Evolutionary conservation across 352 stramenopile species (phyloP).

Genomic region (Globisporangium carolinianum): DNA sequence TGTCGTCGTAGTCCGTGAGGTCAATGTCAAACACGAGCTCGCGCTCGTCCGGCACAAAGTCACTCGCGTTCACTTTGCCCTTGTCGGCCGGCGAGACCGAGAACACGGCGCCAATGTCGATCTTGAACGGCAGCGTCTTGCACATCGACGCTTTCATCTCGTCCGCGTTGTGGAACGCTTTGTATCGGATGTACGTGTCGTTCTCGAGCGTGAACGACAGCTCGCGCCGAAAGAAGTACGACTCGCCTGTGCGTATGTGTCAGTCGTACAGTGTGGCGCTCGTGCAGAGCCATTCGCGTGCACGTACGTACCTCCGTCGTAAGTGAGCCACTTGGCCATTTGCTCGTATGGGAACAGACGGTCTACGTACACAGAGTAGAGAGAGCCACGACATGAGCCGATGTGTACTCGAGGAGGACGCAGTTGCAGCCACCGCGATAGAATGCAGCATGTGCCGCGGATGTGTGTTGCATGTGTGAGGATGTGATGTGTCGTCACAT

Average conservation of each 20-base stretch:
- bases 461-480: background rate
- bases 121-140: constrained; percentile 97
- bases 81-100: constrained; percentile 80
- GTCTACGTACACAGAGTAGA: constrained; percentile 24
- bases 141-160: constrained; percentile 84
- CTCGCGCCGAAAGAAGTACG: constrained; percentile 90
- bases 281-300: background rate
- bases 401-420: background rate
- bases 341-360: constrained; percentile 83
- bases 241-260: constrained; percentile 33
- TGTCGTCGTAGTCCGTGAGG: constrained; percentile 99
- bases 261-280: background rate
- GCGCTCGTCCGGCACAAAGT: constrained; percentile 91
- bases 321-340: constrained; percentile 79
- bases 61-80: constrained; percentile 71
- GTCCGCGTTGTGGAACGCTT: constrained; percentile 86
- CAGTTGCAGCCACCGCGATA: background rate
- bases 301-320: constrained; percentile 50
- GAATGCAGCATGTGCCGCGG: too few relatives aligned
- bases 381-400: background rate
- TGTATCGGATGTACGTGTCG: constrained; percentile 99
- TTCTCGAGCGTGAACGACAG: constrained; percentile 98
- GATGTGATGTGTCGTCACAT: background rate
- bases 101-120: constrained; percentile 99
- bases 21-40: constrained; percentile 99